Evolutionary conservation across 306 rosid genomes (phyloP), one percentile per base, ranked within the genome.

Genomic region (Fragaria nilgerrensis): DNA sequence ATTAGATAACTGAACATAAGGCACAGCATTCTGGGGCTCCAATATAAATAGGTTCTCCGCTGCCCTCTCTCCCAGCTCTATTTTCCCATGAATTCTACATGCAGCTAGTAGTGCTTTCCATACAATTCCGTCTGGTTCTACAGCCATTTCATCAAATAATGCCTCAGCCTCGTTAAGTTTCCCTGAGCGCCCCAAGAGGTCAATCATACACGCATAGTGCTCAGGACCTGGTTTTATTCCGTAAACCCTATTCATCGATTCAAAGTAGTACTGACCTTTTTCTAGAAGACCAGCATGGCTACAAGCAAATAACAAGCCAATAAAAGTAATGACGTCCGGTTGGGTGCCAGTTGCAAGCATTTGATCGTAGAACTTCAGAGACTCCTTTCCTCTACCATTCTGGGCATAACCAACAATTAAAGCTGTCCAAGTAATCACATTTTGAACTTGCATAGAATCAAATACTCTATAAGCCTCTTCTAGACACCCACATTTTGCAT

Each of bases 101-200:
- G 98, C 97, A 36, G 89, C 86, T 70, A 94, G 96, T n/a, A 94
- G 88, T 62, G 98, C 85, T 86, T 94, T 94, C 98, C 98, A 91
- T 75, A 94, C 87, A 23, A 94, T 85, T 73, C 94, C 90, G 78
- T 94, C 98, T 4, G 93, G 97, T 75, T 92, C 83, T 44, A 91
- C 89, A 49, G 58, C 87, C 97, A 92, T 92, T 77, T 81, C 75
- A 68, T 89, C 80, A 9, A 92, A 78, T 66, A 94, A 82, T 66
- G 84, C 86, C 75, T 88, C 82, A 0, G 97, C 98, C 79, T 90
- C 90, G 0, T 79, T 67, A 13, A 94, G 89, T 68, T 86, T 85
- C 80, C 97, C 97, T 3, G 90, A 86, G 12, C 98, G 97, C 43
- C 97, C 94, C 52, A 87, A 85, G 74, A 91, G 91, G 72, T 91